Base-by-base conservation (phyloP, 2,329 filamentous ascomycete genomes). In the Beauveria medogensis region DNA sequence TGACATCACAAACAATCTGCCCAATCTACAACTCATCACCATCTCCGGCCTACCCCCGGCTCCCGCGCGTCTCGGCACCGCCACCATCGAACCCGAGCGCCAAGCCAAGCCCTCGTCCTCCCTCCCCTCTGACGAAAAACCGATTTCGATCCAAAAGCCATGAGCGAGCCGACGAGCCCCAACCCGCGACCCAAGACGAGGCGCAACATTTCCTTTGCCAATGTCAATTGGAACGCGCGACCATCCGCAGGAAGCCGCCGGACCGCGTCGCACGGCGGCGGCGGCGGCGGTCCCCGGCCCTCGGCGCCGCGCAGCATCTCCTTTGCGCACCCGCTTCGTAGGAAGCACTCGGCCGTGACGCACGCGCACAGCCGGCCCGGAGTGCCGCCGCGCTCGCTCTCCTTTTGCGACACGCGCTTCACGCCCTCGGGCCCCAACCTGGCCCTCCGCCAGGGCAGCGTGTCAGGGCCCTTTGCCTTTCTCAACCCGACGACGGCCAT, bases 401-500 rank as follows among this genome's bases (percentile, higher is more conserved):
- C 63, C 2, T 64, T 64, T 48, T 57, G 58, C 54, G 51, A 61
- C 12, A 51, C 50, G 24, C 58, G 61, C 24, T 64, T 62, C 58
- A 53, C 59, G 41, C 63, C 61, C 16, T 57, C 58, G 4, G 61
- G 63, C 8, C 63, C 59, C 14, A 63, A 58, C 37, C 48, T 64
- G 58, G 37, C 61, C 16, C 63, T 64, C n/a, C 63, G 63, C 44
- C 52, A 63, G 37, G 55, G 44, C 44, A 64, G 63, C 47, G 63
- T 64, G 7, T 62, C 55, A 1, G 63, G 63, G 9, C 63, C 63
- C 0, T 62, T 64, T 57, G 61, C 61, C n/a, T 64, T 64, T 37
- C 28, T 64, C 28, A 64, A 64, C 47, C 63, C 61, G 18, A 64
- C 63, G 20, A 62, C 61, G 16, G 63, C 63, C 51, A 63, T 64